Conservation (phyloP, 1,139 yeast species). For the Yamadazyma mexicana region DNA sequence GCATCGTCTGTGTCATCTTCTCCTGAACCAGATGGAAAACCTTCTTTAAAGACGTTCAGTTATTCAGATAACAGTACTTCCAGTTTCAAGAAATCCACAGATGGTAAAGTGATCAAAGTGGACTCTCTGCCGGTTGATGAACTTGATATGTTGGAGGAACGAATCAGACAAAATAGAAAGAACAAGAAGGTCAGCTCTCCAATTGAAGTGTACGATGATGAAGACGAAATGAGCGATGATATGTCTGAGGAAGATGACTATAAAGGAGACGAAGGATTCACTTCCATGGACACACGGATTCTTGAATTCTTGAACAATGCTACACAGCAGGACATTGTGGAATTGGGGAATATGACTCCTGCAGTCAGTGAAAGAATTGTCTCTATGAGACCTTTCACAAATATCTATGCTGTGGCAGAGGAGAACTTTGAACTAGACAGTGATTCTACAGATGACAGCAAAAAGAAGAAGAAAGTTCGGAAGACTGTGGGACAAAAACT, state of each 20-base stretch:
- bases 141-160: constrained; percentile 40
- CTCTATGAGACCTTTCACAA: constrained; percentile 62
- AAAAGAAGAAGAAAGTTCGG: constrained; percentile 35
- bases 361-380: constrained; percentile 65
- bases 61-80: constrained; percentile 6
- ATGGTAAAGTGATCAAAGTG: constrained; percentile 12
- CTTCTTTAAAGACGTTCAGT: constrained; percentile 12
- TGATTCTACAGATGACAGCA: constrained; percentile 21
- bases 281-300: constrained; percentile 60
- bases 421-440: constrained; percentile 39
- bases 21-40: constrained; percentile 6
- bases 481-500: constrained; percentile 75
- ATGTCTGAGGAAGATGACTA: constrained; percentile 43
- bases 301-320: constrained; percentile 80
- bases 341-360: constrained; percentile 71
- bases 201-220: constrained; percentile 32
- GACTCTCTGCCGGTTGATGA: constrained; percentile 21
- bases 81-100: constrained; percentile 12
- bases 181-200: constrained; percentile 16
- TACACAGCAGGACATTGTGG: constrained; percentile 71
- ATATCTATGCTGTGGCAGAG: constrained; percentile 58
- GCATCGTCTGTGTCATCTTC: constrained; percentile 14
- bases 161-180: constrained; percentile 33
- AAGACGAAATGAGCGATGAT: constrained; percentile 34
- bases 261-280: constrained; percentile 40